A percentile compares a stretch with the other conserved stretches of the same genome.
Conservation (phyloP, 140 eudicot species). For the Oenanthe javanica region DNA sequence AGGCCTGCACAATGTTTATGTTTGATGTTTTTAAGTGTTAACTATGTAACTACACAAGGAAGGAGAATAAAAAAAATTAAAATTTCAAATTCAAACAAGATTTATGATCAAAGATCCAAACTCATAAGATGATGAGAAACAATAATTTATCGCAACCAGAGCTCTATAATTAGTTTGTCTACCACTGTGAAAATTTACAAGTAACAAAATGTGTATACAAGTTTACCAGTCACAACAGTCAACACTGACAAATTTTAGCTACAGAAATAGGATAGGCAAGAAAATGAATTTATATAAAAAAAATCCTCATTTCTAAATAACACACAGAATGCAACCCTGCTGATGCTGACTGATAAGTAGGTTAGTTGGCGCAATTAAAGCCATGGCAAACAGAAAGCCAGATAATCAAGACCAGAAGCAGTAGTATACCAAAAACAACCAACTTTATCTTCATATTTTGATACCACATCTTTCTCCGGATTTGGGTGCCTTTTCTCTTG, state of each 20-base stretch:
- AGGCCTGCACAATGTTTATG: too few relatives aligned
- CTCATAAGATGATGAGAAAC: too few relatives aligned
- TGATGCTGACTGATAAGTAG: background rate
- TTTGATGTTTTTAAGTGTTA: too few relatives aligned
- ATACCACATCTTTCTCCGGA: conserved; percentile 44
- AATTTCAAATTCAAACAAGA: background rate
- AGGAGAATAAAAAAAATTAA: too few relatives aligned
- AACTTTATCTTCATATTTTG: conserved; percentile 48
- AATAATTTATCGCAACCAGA: too few relatives aligned
- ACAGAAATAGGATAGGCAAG: background rate
- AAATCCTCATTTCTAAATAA: background rate
- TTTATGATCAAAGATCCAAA: too few relatives aligned
- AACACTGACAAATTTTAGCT: background rate
- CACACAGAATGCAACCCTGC: background rate
- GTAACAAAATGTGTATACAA: background rate
- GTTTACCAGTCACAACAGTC: background rate
- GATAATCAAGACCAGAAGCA: conserved; percentile 30
- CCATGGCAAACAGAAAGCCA: conserved; percentile 44
- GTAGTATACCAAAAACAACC: conserved; percentile 33
- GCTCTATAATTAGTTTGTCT: background rate
- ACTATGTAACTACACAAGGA: too few relatives aligned
- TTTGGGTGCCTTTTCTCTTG: conserved; percentile 26
- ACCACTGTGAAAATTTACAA: background rate
- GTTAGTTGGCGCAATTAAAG: conserved; percentile 32
- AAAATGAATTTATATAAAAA: background rate